Conservation (phyloP, 2,329 filamentous ascomycete species). For the Trichoderma aggressivum region DNA sequence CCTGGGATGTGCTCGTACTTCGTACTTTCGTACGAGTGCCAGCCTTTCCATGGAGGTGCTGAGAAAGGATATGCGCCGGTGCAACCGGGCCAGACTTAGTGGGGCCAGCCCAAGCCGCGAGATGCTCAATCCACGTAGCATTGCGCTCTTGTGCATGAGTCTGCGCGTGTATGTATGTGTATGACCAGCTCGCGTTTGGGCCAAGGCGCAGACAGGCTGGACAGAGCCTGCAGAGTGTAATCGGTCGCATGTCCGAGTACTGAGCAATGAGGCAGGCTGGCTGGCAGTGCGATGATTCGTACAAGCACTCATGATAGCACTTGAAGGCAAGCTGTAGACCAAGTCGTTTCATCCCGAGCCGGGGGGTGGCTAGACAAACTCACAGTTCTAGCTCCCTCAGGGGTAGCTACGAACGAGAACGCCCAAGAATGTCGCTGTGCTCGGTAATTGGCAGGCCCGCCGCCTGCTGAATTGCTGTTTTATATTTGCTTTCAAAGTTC, state of each 20-base stretch:
- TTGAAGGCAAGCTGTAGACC: neutral
- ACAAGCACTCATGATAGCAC: neutral
- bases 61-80: conserved; percentile 18
- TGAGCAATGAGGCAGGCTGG: neutral
- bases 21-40: neutral
- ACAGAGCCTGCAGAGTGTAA: neutral
- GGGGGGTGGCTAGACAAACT: conserved; percentile 17
- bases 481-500: neutral
- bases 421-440: conserved; percentile 9
- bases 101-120: conserved; percentile 14
- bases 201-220: neutral
- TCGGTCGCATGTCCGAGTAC: neutral
- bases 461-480: conserved; percentile 6
- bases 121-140: conserved; percentile 14
- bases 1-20: neutral
- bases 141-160: neutral
- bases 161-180: neutral
- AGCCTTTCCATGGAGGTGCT: neutral
- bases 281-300: neutral
- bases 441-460: conserved; percentile 19
- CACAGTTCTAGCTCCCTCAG: conserved; percentile 11
- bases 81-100: conserved; percentile 16
- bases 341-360: conserved; percentile 19
- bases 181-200: conserved; percentile 2
- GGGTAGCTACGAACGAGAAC: conserved; percentile 16